A percentile compares a stretch with the other conserved stretches of the same genome.
Evolutionary conservation across 208 protist species (phyloP).

Genomic region (Crithidia sp.): DNA sequence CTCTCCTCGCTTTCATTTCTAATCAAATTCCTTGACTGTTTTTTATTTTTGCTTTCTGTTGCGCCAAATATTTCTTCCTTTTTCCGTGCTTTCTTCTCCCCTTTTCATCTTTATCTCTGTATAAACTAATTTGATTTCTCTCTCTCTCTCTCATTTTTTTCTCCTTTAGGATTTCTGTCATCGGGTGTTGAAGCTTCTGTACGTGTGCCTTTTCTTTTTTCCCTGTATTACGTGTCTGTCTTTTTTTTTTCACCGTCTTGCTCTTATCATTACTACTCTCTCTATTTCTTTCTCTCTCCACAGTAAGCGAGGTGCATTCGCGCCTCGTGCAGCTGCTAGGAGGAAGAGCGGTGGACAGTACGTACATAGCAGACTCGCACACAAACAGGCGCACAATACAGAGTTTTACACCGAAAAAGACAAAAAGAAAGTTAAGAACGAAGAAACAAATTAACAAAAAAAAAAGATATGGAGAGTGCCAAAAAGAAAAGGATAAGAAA

Average conservation of each 20-base stretch:
- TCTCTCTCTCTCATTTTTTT: slow-evolving; percentile 1
- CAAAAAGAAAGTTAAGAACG: background rate
- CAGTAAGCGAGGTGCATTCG: no score
- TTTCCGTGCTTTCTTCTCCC: slow-evolving; percentile 3
- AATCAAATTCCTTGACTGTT: background rate
- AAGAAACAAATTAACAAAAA: slow-evolving; percentile 1
- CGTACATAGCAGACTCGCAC: no score
- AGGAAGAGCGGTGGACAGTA: no score
- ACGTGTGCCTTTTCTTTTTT: no score
- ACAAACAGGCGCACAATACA: no score
- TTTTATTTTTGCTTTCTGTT: slow-evolving; percentile 11
- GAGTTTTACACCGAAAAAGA: background rate
- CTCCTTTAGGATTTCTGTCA: background rate
- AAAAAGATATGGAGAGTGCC: background rate
- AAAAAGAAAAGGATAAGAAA: background rate
- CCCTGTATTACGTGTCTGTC: no score
- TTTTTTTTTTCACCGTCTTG: no score
- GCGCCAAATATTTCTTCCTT: slow-evolving; percentile 1
- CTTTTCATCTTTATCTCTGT: slow-evolving; percentile 7
- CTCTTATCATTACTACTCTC: no score
- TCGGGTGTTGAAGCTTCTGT: no score
- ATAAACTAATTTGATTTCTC: background rate
- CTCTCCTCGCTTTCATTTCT: no score
- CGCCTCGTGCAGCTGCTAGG: no score
- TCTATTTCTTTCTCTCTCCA: no score